phyloP scores from a whole-genome alignment of 2,329 filamentous ascomycete genomes.

The Exophiala oligosperma region DNA sequence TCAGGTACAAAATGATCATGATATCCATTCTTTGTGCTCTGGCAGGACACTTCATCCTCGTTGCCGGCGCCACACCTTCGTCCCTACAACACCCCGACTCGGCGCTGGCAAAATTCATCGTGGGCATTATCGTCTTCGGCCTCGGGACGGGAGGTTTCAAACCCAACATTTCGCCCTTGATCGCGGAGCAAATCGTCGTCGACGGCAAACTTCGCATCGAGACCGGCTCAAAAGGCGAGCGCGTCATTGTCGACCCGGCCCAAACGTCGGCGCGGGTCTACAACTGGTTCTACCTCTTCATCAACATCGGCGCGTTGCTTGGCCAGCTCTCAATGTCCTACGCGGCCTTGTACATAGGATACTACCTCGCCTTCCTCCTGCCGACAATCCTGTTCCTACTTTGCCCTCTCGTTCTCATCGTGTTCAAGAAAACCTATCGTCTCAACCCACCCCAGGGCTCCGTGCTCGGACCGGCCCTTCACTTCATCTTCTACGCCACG shows the following conservation, averaged over 20 bases:
- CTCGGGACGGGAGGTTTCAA: conserved; percentile 70
- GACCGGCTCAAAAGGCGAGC: conserved; percentile 59
- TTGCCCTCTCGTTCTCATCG: conserved; percentile 61
- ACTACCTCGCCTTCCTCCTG: conserved; percentile 70
- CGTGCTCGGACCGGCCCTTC: conserved; percentile 66
- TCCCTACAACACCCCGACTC: conserved; percentile 29
- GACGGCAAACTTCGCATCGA: conserved; percentile 60
- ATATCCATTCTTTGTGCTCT: conserved; percentile 38
- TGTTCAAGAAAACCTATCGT: conserved; percentile 63
- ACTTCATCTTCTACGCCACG: conserved; percentile 60
- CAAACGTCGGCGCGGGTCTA: conserved; percentile 69
- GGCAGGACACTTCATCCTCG: conserved; percentile 31
- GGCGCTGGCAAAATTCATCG: conserved; percentile 30
- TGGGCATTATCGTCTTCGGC: conserved; percentile 38
- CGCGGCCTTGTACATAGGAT: conserved; percentile 73
- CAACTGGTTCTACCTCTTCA: conserved; percentile 69
- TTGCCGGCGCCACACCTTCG: conserved; percentile 31
- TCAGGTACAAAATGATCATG: conserved; percentile 38
- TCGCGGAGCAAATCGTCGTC: conserved; percentile 68
- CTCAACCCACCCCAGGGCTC: conserved; percentile 69
- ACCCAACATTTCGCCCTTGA: conserved; percentile 71
- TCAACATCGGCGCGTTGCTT: conserved; percentile 65
- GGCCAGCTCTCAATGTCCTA: conserved; percentile 70
- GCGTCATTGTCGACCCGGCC: conserved; percentile 69
- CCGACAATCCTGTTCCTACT: conserved; percentile 65